A percentile compares a stretch with the other conserved stretches of the same genome.
Evolutionary conservation across 2,329 filamentous ascomycete genomes (phyloP).

Genomic region (Lizonia empirigonia): DNA sequence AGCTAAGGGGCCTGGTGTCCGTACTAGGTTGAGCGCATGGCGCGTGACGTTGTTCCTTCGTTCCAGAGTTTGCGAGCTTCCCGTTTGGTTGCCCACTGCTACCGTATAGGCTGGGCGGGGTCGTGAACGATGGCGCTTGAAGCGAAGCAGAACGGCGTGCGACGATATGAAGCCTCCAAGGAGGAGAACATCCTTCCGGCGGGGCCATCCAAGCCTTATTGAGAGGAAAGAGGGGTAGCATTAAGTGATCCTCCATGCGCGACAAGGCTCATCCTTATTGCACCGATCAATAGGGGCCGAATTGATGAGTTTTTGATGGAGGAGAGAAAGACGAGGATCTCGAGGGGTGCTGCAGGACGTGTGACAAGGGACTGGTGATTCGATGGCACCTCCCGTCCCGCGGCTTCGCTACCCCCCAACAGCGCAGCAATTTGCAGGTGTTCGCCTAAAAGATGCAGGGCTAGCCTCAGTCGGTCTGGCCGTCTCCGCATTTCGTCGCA

Average conservation of each 20-base stretch:
- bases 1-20: constrained; percentile 30
- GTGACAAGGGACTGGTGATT: constrained; percentile 39
- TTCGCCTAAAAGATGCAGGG: constrained; percentile 47
- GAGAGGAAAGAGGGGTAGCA: constrained; percentile 35
- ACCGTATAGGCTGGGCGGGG: constrained; percentile 31
- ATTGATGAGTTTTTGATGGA: constrained; percentile 30
- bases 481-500: constrained; percentile 50
- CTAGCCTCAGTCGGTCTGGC: constrained; percentile 47
- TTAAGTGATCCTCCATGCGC: constrained; percentile 24
- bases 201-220: constrained; percentile 38
- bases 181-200: constrained; percentile 26
- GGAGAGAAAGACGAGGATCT: constrained; percentile 27
- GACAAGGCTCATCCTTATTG: constrained; percentile 21
- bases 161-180: constrained; percentile 38
- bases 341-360: constrained; percentile 37
- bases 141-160: constrained; percentile 47
- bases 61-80: constrained; percentile 20
- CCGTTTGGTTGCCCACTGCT: constrained; percentile 25
- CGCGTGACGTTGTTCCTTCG: constrained; percentile 38
- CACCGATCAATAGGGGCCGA: constrained; percentile 27
- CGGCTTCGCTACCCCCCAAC: constrained; percentile 43
- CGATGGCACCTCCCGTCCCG: constrained; percentile 37
- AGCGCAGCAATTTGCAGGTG: constrained; percentile 47
- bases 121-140: constrained; percentile 39
- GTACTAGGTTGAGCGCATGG: constrained; percentile 30